Percentiles rank a stretch among this genome's conserved stretches.
Evolutionary conservation across 257 asterid genomes (phyloP).

Genomic region (Osmanthus fragrans): DNA sequence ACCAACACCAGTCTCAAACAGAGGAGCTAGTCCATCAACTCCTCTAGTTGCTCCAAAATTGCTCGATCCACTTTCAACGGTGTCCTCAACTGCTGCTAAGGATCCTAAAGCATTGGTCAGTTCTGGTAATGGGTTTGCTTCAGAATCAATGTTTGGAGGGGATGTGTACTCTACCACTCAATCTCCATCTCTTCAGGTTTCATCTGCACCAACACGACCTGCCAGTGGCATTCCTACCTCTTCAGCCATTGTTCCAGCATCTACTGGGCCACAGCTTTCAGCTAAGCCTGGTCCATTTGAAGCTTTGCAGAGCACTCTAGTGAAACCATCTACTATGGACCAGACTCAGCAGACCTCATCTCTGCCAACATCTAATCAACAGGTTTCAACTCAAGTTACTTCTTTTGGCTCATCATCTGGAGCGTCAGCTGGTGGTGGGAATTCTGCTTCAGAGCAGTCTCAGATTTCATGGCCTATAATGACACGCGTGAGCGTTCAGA

Average conservation of each 20-base stretch:
- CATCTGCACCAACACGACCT: conserved; percentile 50
- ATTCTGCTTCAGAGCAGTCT: conserved; percentile 54
- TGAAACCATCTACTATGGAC: conserved; percentile 49
- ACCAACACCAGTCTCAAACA: conserved; percentile 43
- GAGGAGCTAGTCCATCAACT: conserved; percentile 47
- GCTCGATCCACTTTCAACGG: conserved; percentile 47
- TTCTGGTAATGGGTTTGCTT: conserved; percentile 48
- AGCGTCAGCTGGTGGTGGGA: conserved; percentile 44
- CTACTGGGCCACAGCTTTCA: conserved; percentile 49
- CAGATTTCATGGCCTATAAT: conserved; percentile 92
- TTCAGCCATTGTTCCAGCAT: conserved; percentile 52
- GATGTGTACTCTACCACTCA: conserved; percentile 63
- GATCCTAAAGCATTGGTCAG: conserved; percentile 48
- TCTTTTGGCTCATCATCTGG: conserved; percentile 55
- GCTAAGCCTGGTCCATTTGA: conserved; percentile 73
- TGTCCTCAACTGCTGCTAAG: conserved; percentile 38
- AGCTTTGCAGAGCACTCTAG: conserved; percentile 59
- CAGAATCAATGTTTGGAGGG: conserved; percentile 54
- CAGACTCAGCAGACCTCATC: conserved; percentile 53
- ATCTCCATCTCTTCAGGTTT: conserved; percentile 44
- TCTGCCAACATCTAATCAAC: conserved; percentile 61
- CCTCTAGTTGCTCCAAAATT: conserved; percentile 44
- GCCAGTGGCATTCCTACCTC: conserved; percentile 45
- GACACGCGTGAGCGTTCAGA: conserved; percentile 91
- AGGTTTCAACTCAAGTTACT: conserved; percentile 54